A percentile compares a stretch with the other conserved stretches of the same genome.
Evolutionary conservation across 164 flowering plant species (phyloP).

Genomic region (Umbilicus rupestris): DNA sequence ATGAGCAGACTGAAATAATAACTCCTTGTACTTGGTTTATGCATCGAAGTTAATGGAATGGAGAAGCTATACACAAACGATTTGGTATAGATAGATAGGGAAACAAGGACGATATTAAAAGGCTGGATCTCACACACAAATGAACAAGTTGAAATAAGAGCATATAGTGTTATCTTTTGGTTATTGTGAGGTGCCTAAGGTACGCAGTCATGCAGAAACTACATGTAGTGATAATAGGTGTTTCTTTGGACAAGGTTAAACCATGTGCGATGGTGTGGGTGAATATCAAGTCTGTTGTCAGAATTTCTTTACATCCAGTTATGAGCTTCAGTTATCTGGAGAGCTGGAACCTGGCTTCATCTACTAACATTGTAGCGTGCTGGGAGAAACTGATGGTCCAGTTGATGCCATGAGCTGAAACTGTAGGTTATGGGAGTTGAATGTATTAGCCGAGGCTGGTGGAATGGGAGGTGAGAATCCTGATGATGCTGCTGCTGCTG

Average conservation of each 20-base stretch:
- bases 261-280: neutral
- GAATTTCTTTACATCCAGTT: neutral
- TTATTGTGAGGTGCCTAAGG: neutral
- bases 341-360: neutral
- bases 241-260: neutral
- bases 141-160: neutral
- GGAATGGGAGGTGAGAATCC: conserved; percentile 54
- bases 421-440: neutral
- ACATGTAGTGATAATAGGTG: neutral
- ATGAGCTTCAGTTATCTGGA: conserved; percentile 1
- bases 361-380: neutral
- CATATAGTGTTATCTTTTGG: neutral
- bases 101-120: neutral
- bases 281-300: neutral
- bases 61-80: neutral
- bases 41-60: too few species aligned
- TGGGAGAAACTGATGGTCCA: neutral
- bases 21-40: neutral
- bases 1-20: neutral
- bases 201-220: neutral
- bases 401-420: conserved; percentile 1
- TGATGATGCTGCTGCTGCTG: conserved; percentile 80
- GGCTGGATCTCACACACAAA: neutral
- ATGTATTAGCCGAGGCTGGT: neutral
- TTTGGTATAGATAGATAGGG: neutral